Evolutionary conservation across 768 basidiomycete genomes (phyloP), one percentile per base, ranked within the genome.

Genomic region (Sarcodon sp.): DNA sequence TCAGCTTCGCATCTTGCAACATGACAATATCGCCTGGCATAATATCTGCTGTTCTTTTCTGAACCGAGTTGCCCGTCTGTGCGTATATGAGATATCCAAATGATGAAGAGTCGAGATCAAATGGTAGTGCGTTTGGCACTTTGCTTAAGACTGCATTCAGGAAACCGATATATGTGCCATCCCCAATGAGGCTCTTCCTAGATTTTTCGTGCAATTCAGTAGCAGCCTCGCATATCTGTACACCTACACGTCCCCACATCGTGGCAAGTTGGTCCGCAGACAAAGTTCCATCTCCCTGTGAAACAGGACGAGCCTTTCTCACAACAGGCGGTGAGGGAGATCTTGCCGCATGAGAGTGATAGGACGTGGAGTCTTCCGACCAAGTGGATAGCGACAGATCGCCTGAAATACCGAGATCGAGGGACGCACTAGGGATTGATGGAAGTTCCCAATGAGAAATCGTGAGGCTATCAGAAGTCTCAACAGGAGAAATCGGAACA

Each of bases 21-120:
- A 77, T 73, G 43, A 91, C 70, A 8, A 96, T 65, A 62, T 96
- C 92, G 2, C 92, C 92, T 0, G 90, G 85, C 74, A 84, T 69
- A 50, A 90, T 86, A 16, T 93, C 90, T 55, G 81, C 83, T 33
- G 72, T 67, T 44, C 87, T 72, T 52, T 79, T 78, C 63, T 81
- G 77, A 50, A 94, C 86, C 10, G 77, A 64, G 0, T 58, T 55
- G 0, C 73, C 84, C 32, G 69, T 75, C 66, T 92, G 89, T 51
- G 71, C 68, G 57, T 88, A 93, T 32, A 92, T 69, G 7, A 84
- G 64, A 58, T 87, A 78, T 0, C 91, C 92, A 57, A 79, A 87
- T 11, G 56, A 56, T 12, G 69, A 66, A 43, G 57, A 62, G n/a
- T 62, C 57, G 1, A 64, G 54, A 10, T 59, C 52, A 4, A 68